Base-by-base conservation (phyloP, 768 basidiomycete species). In the Suillus placidus region DNA sequence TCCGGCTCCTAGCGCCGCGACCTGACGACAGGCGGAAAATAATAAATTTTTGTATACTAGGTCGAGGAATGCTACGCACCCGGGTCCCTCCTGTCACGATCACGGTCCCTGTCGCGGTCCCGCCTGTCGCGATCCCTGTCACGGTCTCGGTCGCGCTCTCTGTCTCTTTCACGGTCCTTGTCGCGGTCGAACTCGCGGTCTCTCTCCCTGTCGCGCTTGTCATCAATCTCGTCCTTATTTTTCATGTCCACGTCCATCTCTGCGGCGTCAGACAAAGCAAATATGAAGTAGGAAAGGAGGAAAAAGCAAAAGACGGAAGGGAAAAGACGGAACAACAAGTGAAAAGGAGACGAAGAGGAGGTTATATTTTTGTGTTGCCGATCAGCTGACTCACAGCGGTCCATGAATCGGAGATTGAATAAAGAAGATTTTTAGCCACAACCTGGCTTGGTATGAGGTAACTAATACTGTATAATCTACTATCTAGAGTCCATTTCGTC, bases 171-270 rank as follows among this genome's bases (percentile, higher is more conserved):
- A 52, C 79, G 73, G 61, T 81, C 79, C 58, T 75, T 72, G 40
- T 70, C 71, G 45, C 76, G 71, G 62, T 78, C 78, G n/a, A 68
- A 67, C 45, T 76, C 79, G 9, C 78, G 73, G 68, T 77, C 77
- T 32, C 74, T 71, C 37, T 77, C 71, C n/a, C 68, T 67, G 38
- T 70, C 76, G n/a, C 78, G 71, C 78, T 90, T 90, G 66, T 90
- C 89, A 54, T 90, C 89, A 9, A 81, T 78, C 68, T 92, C 88
- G 64, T 92, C 90, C 76, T 92, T 92, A 73, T 77, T 81, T 77
- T 90, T 89, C 89, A 92, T 92, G 71, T 93, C 91, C 69, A 92
- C 84, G 75, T 93, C 91, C 91, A 93, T 93, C 64, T 72, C 75
- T 67, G 32, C 32, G 32, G 43, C 26, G 26, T 63, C 14, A 12